phyloP scores from a whole-genome alignment of 495 filamentous ascomycete genomes.

The Amphirosellinia nigrospora region DNA sequence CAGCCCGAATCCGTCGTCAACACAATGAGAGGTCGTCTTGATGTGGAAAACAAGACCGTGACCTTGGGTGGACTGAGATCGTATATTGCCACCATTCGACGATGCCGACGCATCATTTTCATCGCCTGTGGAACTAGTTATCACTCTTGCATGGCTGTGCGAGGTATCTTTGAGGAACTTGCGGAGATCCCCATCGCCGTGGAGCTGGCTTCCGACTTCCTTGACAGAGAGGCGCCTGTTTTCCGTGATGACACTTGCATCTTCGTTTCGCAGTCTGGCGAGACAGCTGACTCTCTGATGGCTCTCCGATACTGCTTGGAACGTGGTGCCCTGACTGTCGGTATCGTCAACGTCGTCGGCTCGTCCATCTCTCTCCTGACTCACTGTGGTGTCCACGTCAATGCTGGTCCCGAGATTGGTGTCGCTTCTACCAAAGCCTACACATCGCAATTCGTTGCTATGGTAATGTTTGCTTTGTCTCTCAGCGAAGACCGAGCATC shows the following conservation, averaged over 20 bases:
- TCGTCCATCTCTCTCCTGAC: conserved; percentile 98
- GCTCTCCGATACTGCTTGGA: conserved; percentile 96
- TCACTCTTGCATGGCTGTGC: conserved; percentile 99
- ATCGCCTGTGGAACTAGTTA: conserved; percentile 97
- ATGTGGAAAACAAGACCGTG: conserved; percentile 88
- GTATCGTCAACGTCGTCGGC: conserved; percentile 97
- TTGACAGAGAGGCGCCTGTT: conserved; percentile 95
- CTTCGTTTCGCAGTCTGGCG: conserved; percentile 97
- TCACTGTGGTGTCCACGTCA: conserved; percentile 99
- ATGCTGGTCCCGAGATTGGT: conserved; percentile 97
- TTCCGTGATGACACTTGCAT: conserved; percentile 99
- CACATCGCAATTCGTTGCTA: conserved; percentile 97
- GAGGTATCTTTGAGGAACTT: conserved; percentile 96
- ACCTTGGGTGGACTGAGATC: conserved; percentile 94
- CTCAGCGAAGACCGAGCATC: conserved; percentile 95
- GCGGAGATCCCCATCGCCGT: conserved; percentile 98
- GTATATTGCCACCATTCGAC: conserved; percentile 94
- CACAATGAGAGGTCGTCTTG: conserved; percentile 98
- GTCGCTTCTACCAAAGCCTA: conserved; percentile 99
- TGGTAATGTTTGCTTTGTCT: conserved; percentile 98
- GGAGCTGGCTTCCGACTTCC: conserved; percentile 96
- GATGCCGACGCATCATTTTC: conserved; percentile 96
- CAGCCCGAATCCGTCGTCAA: conserved; percentile 99
- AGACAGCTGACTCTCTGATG: conserved; percentile 98
- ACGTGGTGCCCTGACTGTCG: conserved; percentile 93